A percentile compares a stretch with the other conserved stretches of the same genome.
phyloP scores from a whole-genome alignment of 345 rosid species.

The Tarenaya hassleriana region DNA sequence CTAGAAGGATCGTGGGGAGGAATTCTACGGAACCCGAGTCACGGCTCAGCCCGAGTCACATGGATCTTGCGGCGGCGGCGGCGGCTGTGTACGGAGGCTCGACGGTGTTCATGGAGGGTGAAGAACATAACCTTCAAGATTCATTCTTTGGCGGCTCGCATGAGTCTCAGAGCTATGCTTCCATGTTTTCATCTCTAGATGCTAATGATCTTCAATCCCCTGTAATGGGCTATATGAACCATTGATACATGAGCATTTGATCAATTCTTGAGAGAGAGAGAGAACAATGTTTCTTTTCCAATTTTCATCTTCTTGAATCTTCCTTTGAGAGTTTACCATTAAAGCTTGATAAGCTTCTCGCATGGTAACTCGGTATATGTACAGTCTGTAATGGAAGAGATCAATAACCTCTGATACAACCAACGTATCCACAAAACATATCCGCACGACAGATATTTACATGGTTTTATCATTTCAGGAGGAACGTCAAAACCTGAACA shows the following conservation, averaged over 20 bases:
- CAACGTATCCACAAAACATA: background rate
- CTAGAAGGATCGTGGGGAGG: conserved; percentile 37
- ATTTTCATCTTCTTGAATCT: no score
- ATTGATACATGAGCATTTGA: no score
- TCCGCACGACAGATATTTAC: background rate
- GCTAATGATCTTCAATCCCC: background rate
- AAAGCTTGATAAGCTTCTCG: no score
- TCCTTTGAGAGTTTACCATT: no score
- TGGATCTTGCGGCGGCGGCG: conserved; percentile 8
- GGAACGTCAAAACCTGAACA: conserved; percentile 14
- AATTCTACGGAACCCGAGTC: conserved; percentile 36
- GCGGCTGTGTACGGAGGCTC: background rate
- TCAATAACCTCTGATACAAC: no score
- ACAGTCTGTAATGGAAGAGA: no score
- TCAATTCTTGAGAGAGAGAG: no score
- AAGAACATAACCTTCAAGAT: no score
- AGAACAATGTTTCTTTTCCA: no score
- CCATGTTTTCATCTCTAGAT: conserved; percentile 13
- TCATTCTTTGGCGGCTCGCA: conserved; percentile 21
- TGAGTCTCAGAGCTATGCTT: conserved; percentile 17
- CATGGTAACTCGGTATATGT: no score
- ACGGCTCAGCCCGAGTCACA: background rate
- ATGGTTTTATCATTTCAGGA: background rate
- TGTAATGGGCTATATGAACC: no score
- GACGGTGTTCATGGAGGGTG: conserved; percentile 10